phyloP scores from a whole-genome alignment of 192 early-diverging fungal genomes.

The Chytriomyces sp. region DNA sequence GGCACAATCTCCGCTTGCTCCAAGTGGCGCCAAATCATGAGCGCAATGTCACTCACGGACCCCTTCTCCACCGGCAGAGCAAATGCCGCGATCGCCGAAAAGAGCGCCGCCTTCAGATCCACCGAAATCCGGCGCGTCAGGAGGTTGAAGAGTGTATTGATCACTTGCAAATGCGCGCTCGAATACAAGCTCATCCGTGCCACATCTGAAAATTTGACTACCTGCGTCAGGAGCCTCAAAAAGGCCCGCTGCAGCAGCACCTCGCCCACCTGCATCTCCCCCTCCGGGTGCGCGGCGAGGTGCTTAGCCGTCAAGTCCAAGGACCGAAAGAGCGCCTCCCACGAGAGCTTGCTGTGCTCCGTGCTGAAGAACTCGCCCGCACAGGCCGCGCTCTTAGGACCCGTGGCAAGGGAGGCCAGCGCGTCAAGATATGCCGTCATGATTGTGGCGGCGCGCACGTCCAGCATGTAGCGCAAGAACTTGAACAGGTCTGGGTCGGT shows the following conservation, averaged over 20 bases:
- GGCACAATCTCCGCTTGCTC: constrained; percentile 72
- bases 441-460: constrained; percentile 40
- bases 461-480: constrained; percentile 52
- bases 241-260: constrained; percentile 72
- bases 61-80: constrained; percentile 56
- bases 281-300: constrained; percentile 22
- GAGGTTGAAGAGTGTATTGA: constrained; percentile 76
- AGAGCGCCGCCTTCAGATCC: constrained; percentile 78
- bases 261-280: constrained; percentile 74
- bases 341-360: constrained; percentile 28
- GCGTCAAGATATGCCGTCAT: constrained; percentile 73
- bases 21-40: constrained; percentile 76
- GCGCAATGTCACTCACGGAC: constrained; percentile 60
- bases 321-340: constrained; percentile 32
- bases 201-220: constrained; percentile 74
- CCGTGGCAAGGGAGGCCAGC: constrained; percentile 80
- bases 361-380: constrained; percentile 60
- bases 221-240: constrained; percentile 73
- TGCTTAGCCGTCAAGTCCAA: constrained; percentile 59
- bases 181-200: constrained; percentile 73
- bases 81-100: constrained; percentile 82
- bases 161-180: constrained; percentile 64
- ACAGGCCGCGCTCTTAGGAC: constrained; percentile 63
- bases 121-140: constrained; percentile 77
- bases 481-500: constrained; percentile 47